Evolutionary conservation across 768 basidiomycete genomes (phyloP).

Genomic region (Chalciporus pseudorubinellus): DNA sequence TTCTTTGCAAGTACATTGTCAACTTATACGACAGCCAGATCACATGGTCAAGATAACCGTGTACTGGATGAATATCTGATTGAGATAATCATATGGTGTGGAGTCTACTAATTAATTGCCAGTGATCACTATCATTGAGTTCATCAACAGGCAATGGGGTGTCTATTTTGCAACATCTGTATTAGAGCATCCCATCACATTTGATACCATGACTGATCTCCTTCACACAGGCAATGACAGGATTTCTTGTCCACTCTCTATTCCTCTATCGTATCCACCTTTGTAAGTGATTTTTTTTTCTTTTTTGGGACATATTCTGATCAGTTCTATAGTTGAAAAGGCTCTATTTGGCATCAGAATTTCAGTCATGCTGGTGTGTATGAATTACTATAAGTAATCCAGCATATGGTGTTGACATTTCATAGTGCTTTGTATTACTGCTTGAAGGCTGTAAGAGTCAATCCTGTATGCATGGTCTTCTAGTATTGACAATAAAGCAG

Average conservation of each 20-base stretch:
- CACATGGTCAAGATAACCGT: background rate
- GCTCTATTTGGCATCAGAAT: background rate
- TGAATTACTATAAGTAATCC: background rate
- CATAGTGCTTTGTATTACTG: conserved; percentile 12
- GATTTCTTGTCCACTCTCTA: conserved; percentile 22
- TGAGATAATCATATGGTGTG: conserved; percentile 5
- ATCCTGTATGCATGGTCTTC: background rate
- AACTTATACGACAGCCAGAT: conserved; percentile 5
- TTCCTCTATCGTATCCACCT: conserved; percentile 24
- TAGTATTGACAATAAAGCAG: conserved; percentile 13
- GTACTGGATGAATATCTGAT: background rate
- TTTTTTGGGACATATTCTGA: background rate
- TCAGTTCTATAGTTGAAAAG: conserved; percentile 10
- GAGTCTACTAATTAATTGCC: background rate
- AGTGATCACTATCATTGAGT: background rate
- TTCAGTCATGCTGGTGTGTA: conserved; percentile 18
- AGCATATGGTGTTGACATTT: background rate
- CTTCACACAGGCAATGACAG: conserved; percentile 12
- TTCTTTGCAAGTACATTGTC: conserved; percentile 9
- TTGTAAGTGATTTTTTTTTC: conserved; percentile 9
- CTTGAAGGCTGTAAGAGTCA: conserved; percentile 21
- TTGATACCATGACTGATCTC: conserved; percentile 1
- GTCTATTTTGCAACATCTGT: conserved; percentile 18
- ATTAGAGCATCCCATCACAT: background rate
- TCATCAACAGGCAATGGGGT: conserved; percentile 8